Base-by-base conservation (phyloP, 2,329 filamentous ascomycete species). In the Pseudonectria foliicola region DNA sequence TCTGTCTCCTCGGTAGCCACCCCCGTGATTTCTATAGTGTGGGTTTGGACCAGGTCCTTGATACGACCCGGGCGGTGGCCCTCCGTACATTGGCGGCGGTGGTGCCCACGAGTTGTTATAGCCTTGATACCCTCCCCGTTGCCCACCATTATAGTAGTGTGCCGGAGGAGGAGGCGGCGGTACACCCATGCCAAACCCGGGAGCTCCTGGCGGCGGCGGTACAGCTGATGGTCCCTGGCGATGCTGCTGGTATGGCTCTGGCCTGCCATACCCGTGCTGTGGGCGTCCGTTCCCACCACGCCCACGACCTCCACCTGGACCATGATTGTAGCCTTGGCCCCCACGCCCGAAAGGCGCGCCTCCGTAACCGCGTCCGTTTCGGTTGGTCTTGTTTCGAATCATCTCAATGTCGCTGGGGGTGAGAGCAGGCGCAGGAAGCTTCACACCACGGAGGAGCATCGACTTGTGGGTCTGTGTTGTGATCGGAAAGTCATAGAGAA, bases 361-460 rank as follows among this genome's bases (percentile, higher is more conserved):
- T 13, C 53, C 50, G 30, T 56, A 43, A 24, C 49, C 50, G 30
- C 57, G 49, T 2, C 59, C 59, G 8, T 43, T 70, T 40, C 75
- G 73, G 35, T 74, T 67, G 24, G 81, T 68, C 55, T 82, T 80
- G 34, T 73, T 71, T 54, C 79, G 77, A 28, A 89, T 74, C 7
- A 75, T 71, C 44, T 89, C 82, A 35, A 90, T 77, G 53, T 95
- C 89, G 39, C 74, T 75, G 24, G 76, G 72, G 38, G 85, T 83
- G 1, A 98, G 74, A 8, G 78, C 82, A 2, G 85, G 77, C 2
- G 72, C 64, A 4, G 84, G 77, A 37, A 89, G 71, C 49, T 82
- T 79, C 26, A 89, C 80, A 10, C 92, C 92, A 3, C 87, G 81
- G 25, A 98, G 71, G 11, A 98, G 73, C 84, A 95, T 93, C 6